These are phyloP conservation scores for Candida dubliniensis DNA, from an alignment of 1,139 yeast species.

Conservation along the genomic window DNA sequence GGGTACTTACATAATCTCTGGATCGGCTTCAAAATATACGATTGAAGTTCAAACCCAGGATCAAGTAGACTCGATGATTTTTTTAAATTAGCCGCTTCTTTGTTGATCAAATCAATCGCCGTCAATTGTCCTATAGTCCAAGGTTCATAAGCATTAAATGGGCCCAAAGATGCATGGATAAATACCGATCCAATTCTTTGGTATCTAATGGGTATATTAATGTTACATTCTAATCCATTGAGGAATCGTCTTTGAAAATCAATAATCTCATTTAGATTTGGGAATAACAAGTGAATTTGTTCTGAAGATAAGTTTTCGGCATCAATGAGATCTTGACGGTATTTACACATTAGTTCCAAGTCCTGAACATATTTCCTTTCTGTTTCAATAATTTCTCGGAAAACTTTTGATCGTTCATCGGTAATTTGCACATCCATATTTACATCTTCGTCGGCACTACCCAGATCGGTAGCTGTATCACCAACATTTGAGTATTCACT, in stretches of 20 bases:
- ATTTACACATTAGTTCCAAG: constrained; percentile 67
- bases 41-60: constrained; percentile 86
- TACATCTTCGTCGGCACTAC: constrained; percentile 15
- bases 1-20: constrained; percentile 96
- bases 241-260: constrained; percentile 92
- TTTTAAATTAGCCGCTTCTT: constrained; percentile 57
- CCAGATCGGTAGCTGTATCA: constrained; percentile 2
- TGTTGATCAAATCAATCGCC: constrained; percentile 77
- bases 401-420: constrained; percentile 71
- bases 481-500: constrained; percentile 2
- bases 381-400: constrained; percentile 81
- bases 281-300: constrained; percentile 78
- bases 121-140: constrained; percentile 85
- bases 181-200: constrained; percentile 90
- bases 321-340: constrained; percentile 64
- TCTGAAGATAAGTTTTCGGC: constrained; percentile 75
- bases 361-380: constrained; percentile 94
- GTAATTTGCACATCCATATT: constrained; percentile 31
- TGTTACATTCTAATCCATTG: constrained; percentile 86
- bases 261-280: constrained; percentile 79
- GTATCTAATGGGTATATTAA: constrained; percentile 67
- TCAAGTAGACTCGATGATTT: constrained; percentile 66
- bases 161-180: constrained; percentile 71
- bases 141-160: constrained; percentile 87
- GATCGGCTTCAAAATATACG: constrained; percentile 88